These are phyloP conservation scores for Corylus americana DNA, from an alignment of 306 rosid species.

Conservation along the genomic window DNA sequence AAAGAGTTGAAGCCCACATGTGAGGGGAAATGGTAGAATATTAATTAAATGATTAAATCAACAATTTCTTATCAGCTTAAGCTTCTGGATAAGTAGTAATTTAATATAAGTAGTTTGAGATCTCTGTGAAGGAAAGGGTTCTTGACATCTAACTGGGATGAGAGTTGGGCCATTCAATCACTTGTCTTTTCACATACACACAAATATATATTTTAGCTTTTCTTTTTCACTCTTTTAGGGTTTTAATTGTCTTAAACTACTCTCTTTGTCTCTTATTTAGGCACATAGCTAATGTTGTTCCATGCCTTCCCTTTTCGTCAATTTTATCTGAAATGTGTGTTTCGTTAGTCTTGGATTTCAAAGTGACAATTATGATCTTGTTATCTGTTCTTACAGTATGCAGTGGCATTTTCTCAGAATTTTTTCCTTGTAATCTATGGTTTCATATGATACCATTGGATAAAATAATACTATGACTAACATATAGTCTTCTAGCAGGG, in stretches of 20 bases:
- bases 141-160: no score
- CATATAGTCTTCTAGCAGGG: constrained; percentile 56
- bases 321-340: background rate
- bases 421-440: background rate
- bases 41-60: no score
- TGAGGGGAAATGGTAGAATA: no score
- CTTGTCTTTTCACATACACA: no score
- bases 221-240: background rate
- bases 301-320: background rate
- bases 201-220: no score
- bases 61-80: no score
- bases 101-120: no score
- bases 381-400: background rate
- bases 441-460: background rate
- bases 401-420: background rate
- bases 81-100: no score
- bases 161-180: no score
- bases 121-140: no score
- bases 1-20: no score
- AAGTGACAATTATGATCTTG: background rate
- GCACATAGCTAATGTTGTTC: background rate
- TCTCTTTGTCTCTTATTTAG: background rate
- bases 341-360: background rate
- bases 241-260: background rate
- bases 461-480: background rate